Evolutionary conservation across 768 basidiomycete genomes (phyloP), one percentile per base, ranked within the genome.

Genomic region (Leccinum truebloodii): DNA sequence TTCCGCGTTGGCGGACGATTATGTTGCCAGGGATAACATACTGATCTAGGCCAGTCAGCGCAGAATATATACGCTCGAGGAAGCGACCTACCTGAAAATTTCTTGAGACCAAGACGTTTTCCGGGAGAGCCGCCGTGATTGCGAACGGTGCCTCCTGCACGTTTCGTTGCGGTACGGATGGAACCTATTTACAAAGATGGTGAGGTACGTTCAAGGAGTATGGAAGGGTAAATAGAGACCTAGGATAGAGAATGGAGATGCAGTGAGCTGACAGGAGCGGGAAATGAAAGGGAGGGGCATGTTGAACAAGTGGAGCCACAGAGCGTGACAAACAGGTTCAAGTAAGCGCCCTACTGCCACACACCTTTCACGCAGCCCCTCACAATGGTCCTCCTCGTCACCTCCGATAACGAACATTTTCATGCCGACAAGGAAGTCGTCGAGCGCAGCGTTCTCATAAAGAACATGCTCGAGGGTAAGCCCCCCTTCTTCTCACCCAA

Each of bases 391-490:
- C 84, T 87, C 68, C 90, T 95, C 78, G 85, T 88, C 73, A 95
- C 94, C 41, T 98, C 96, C 51, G 97, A 99, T 76, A 94, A 92
- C 67, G 97, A 98, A 77, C 86, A 89, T 64, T 99, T 96, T 79
- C 82, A 84, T 55, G 91, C 95, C 65, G 95, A 98, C 73, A 92
- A 89, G 77, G 92, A 95, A 59, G 92, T 99, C 59, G 94, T 94
- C 58, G 92, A 95, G 79, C 92, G 97, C 75, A 90, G 87, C 63
- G 94, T 96, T 10, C 86, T 99, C 69, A 97, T 99, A 78, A 97
- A 96, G 83, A 96, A 97, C 82, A 98, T 99, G 97, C 90, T 98
- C 56, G 97, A 98, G 78, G 97, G 97, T 93, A 59, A 68, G n/a
- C 7, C 41, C 59, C 59, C 55, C 39, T 58, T 54, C 55, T 62